These are phyloP conservation scores for Eragrostis tef DNA, from an alignment of 202 grass and related monocot species.

Conservation along the genomic window DNA sequence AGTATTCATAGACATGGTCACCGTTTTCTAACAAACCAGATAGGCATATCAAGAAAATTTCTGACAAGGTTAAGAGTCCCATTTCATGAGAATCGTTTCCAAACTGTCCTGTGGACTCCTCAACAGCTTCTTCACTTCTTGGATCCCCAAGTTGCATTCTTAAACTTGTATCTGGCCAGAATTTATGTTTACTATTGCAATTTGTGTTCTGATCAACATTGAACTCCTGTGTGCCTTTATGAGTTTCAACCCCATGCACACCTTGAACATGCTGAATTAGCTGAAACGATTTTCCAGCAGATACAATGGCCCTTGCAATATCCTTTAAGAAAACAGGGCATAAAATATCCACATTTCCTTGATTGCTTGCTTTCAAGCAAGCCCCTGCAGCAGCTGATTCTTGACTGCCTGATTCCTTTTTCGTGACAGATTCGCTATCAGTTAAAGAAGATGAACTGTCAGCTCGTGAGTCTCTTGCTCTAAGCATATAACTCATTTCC, in stretches of 20 bases:
- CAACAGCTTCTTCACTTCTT: slow-evolving; percentile 39
- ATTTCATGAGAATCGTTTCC: slow-evolving; percentile 62
- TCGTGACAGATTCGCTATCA: slow-evolving; percentile 46
- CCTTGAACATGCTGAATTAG: slow-evolving; percentile 78
- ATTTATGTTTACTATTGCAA: slow-evolving; percentile 33
- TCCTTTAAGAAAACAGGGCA: slow-evolving; percentile 78
- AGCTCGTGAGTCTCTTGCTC: slow-evolving; percentile 50
- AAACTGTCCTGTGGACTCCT: slow-evolving; percentile 46
- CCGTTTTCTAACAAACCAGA: slow-evolving; percentile 75
- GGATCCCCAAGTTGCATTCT: slow-evolving; percentile 31
- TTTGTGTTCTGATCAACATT: slow-evolving; percentile 35
- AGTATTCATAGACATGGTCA: slow-evolving; percentile 77
- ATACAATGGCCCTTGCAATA: slow-evolving; percentile 75
- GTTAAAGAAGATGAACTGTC: slow-evolving; percentile 35
- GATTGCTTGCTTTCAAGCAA: slow-evolving; percentile 48
- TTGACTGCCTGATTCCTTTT: slow-evolving; percentile 56
- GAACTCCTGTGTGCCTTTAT: slow-evolving; percentile 35
- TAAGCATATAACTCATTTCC: slow-evolving; percentile 94
- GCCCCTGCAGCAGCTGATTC: slow-evolving; percentile 37
- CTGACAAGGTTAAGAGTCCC: slow-evolving; percentile 76
- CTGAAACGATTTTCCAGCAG: slow-evolving; percentile 96
- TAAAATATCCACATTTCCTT: slow-evolving; percentile 51
- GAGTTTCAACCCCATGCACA: slow-evolving; percentile 35
- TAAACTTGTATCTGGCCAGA: slow-evolving; percentile 34
- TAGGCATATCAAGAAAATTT: slow-evolving; percentile 86